These are phyloP conservation scores for Backusella psychrophila DNA, from an alignment of 192 early-diverging fungal species.

Conservation along the genomic window DNA sequence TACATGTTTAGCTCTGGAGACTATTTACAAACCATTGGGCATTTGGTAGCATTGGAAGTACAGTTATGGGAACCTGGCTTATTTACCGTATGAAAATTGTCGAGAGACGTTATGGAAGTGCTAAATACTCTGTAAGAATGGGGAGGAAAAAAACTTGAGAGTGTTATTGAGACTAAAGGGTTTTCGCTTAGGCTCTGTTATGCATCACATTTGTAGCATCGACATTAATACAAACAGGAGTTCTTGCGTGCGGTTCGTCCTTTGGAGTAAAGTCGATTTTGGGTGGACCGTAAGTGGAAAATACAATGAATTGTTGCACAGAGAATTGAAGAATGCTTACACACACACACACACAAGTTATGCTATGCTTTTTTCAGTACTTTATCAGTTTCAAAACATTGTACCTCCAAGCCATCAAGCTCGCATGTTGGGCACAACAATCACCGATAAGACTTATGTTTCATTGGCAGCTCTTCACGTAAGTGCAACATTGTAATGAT, in stretches of 20 bases:
- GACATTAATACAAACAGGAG: conserved; percentile 50
- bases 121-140: conserved; percentile 53
- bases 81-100: conserved; percentile 56
- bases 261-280: conserved; percentile 44
- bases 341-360: conserved; percentile 25
- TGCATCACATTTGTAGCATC: conserved; percentile 47
- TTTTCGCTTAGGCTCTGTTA: conserved; percentile 41
- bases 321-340: not conserved
- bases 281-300: conserved; percentile 48
- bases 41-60: conserved; percentile 47
- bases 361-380: conserved; percentile 48
- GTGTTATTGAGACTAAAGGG: not conserved
- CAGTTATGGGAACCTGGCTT: conserved; percentile 51
- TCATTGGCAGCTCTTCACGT: conserved; percentile 45
- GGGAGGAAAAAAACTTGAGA: not conserved
- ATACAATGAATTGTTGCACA: not conserved
- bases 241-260: conserved; percentile 30
- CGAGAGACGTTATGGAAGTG: conserved; percentile 57
- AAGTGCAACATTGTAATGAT: not conserved
- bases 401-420: conserved; percentile 47
- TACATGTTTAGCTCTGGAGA: conserved; percentile 46
- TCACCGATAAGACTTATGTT: conserved; percentile 48
- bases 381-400: conserved; percentile 51
- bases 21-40: conserved; percentile 49
- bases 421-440: conserved; percentile 37